Percentiles rank a stretch among this genome's conserved stretches.
phyloP scores from a whole-genome alignment of 176 grass and related monocot genomes.

The Phragmites australis region DNA sequence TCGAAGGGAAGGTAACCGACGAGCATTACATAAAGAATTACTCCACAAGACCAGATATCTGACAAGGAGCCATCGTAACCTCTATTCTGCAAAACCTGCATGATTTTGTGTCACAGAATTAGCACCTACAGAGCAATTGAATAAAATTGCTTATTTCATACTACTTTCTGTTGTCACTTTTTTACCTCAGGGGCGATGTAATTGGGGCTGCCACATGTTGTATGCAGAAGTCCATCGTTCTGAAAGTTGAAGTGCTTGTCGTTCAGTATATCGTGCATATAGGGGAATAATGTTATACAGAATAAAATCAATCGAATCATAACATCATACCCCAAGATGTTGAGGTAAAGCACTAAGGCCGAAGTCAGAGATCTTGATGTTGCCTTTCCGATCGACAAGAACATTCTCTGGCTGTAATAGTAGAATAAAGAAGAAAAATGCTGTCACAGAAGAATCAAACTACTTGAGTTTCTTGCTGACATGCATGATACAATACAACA shows the following conservation, averaged over 20 bases:
- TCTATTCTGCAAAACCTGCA: slow-evolving; percentile 73
- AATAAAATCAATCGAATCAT: not conserved
- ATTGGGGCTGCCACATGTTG: slow-evolving; percentile 87
- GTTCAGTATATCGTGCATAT: not conserved
- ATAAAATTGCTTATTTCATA: not conserved
- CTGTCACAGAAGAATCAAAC: slow-evolving; percentile 43
- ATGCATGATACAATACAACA: not conserved
- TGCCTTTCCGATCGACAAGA: slow-evolving; percentile 68
- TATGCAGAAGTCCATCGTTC: slow-evolving; percentile 84
- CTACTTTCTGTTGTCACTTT: not conserved
- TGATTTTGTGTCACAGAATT: not conserved
- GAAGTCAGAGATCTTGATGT: slow-evolving; percentile 87
- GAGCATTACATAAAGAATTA: slow-evolving; percentile 81
- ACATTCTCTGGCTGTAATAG: slow-evolving; percentile 82
- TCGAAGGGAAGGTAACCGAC: slow-evolving; percentile 75
- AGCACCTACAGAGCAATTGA: not conserved
- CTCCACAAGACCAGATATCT: slow-evolving; percentile 87
- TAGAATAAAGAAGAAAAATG: slow-evolving; percentile 39
- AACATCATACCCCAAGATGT: slow-evolving; percentile 62
- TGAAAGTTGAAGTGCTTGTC: slow-evolving; percentile 27
- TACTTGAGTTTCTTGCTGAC: slow-evolving; percentile 23
- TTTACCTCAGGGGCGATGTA: slow-evolving; percentile 88
- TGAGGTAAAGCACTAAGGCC: slow-evolving; percentile 80
- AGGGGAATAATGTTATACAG: not conserved
- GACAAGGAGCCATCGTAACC: slow-evolving; percentile 83